phyloP scores from a whole-genome alignment of 169 alveolate species.

The Cryptosporidium parvum region DNA sequence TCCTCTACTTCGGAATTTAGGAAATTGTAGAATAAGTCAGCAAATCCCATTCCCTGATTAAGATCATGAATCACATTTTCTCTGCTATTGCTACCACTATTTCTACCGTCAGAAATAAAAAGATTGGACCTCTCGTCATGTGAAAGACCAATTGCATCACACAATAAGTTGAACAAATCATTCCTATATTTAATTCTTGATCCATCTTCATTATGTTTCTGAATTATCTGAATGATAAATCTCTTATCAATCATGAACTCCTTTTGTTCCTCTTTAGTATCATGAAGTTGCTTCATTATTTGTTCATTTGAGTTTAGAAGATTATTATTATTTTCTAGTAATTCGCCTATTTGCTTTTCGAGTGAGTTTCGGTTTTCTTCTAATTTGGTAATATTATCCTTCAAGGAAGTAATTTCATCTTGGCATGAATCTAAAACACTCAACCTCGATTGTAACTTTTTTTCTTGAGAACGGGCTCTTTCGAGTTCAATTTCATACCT shows the following conservation, averaged over 20 bases:
- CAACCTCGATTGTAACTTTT: slow-evolving; percentile 1
- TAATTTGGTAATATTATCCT: background rate
- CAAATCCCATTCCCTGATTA: slow-evolving; percentile 53
- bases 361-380: background rate
- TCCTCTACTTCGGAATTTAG: slow-evolving; percentile 53
- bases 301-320: slow-evolving; percentile 30
- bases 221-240: slow-evolving; percentile 39
- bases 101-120: background rate
- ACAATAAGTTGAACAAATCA: slow-evolving; percentile 49
- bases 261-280: slow-evolving; percentile 31
- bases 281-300: slow-evolving; percentile 25
- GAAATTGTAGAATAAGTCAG: slow-evolving; percentile 61
- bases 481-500: slow-evolving; percentile 73
- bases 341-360: slow-evolving; percentile 7
- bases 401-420: slow-evolving; percentile 31
- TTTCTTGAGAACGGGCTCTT: slow-evolving; percentile 47
- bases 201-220: slow-evolving; percentile 63
- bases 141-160: slow-evolving; percentile 57
- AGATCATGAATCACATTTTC: background rate
- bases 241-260: slow-evolving; percentile 52
- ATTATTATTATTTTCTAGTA: slow-evolving; percentile 49
- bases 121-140: slow-evolving; percentile 28
- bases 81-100: slow-evolving; percentile 11
- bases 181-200: slow-evolving; percentile 51
- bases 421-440: slow-evolving; percentile 20